phyloP scores from a whole-genome alignment of 805 yeast species.

The Pichia membranifaciens region DNA sequence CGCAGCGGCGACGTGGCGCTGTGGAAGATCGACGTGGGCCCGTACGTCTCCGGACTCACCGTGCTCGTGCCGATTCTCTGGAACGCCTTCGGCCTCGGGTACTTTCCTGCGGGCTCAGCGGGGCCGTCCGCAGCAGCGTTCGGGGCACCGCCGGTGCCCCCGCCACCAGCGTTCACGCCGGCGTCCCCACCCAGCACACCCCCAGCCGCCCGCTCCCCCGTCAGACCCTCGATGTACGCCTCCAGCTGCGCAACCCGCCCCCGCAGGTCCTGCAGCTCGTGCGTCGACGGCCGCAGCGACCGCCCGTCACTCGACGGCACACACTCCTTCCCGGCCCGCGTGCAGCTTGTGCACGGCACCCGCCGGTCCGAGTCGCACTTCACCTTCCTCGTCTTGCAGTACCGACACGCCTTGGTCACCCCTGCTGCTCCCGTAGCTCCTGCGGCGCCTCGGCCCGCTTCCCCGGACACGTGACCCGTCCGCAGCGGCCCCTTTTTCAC shows the following conservation, averaged over 20 bases:
- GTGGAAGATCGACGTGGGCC: constrained; percentile 30
- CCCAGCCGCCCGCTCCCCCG: not conserved
- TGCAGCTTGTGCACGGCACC: constrained; percentile 22
- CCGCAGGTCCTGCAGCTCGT: constrained; percentile 11
- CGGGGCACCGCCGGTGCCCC: too few species aligned
- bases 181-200: too few species aligned
- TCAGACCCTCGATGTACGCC: not conserved
- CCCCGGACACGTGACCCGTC: too few species aligned
- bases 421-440: too few species aligned
- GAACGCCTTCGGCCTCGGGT: constrained; percentile 19
- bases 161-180: too few species aligned
- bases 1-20: too few species aligned
- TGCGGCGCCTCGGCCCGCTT: too few species aligned
- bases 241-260: constrained; percentile 10
- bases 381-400: constrained; percentile 20
- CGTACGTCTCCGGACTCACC: constrained; percentile 16
- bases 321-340: constrained; percentile 12
- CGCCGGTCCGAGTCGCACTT: constrained; percentile 16
- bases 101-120: constrained; percentile 3
- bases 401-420: constrained; percentile 16
- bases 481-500: too few species aligned
- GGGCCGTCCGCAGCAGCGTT: not conserved
- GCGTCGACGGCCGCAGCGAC: constrained; percentile 15
- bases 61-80: constrained; percentile 13
- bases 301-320: constrained; percentile 15